Evolutionary conservation across 2,329 filamentous ascomycete species (phyloP).

Genomic region (Fusarium solani-melongenae): DNA sequence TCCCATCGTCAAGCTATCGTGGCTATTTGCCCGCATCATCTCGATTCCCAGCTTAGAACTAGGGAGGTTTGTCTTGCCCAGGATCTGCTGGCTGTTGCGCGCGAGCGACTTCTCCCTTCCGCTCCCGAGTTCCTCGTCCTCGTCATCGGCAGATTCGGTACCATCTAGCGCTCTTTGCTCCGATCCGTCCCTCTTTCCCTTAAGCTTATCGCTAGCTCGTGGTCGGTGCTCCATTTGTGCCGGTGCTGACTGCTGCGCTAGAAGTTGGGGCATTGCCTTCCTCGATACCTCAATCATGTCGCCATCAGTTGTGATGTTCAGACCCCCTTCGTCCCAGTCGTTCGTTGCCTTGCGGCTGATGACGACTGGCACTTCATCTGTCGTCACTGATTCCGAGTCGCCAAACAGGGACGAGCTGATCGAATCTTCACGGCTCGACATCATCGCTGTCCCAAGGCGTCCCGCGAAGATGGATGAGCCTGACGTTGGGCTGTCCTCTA

Average conservation of each 20-base stretch:
- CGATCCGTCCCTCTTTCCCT: conserved; percentile 77
- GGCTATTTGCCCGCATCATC: conserved; percentile 97
- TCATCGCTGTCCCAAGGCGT: conserved; percentile 79
- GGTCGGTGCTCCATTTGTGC: conserved; percentile 65
- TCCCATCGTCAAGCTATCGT: conserved; percentile 76
- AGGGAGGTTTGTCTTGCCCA: conserved; percentile 67
- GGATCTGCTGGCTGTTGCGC: conserved; percentile 51
- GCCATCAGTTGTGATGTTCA: conserved; percentile 76
- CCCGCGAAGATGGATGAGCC: conserved; percentile 78
- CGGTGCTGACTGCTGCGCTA: conserved; percentile 74
- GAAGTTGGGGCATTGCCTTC: conserved; percentile 63
- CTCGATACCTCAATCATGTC: conserved; percentile 48
- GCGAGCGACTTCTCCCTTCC: conserved; percentile 59
- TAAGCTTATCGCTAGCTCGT: conserved; percentile 78
- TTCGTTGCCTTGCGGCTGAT: conserved; percentile 78
- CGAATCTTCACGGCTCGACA: conserved; percentile 88
- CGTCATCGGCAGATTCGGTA: conserved; percentile 89
- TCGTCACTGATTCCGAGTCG: conserved; percentile 81
- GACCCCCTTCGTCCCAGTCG: conserved; percentile 82
- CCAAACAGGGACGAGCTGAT: conserved; percentile 90
- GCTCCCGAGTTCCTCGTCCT: conserved; percentile 87
- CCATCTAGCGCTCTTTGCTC: conserved; percentile 80
- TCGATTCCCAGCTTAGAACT: conserved; percentile 93
- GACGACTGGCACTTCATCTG: conserved; percentile 82
- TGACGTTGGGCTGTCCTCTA: conserved; percentile 87